Percentiles rank a stretch among this genome's conserved stretches.
phyloP scores from a whole-genome alignment of 768 basidiomycete genomes.

The Lyophyllum atratum region DNA sequence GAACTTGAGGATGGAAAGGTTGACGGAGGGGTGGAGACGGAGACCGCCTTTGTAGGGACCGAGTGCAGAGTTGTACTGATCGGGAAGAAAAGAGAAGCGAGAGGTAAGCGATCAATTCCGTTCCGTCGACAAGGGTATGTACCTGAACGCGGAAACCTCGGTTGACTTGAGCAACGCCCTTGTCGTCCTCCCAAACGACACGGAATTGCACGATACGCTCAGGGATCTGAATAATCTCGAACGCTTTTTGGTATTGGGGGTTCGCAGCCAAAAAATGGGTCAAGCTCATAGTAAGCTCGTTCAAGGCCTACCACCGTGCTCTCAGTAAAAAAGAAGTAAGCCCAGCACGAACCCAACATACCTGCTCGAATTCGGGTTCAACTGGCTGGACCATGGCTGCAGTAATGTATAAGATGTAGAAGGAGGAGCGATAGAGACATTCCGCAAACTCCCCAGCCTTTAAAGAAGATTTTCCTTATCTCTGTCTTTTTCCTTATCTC shows the following conservation, averaged over 20 bases:
- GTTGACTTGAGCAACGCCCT: slow-evolving; percentile 66
- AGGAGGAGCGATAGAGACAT: not conserved
- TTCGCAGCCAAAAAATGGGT: slow-evolving; percentile 64
- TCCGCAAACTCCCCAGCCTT: not conserved
- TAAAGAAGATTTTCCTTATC: slow-evolving; percentile 10
- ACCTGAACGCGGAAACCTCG: slow-evolving; percentile 76
- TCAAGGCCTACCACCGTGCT: slow-evolving; percentile 49
- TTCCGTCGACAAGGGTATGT: slow-evolving; percentile 13
- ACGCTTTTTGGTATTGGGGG: slow-evolving; percentile 67
- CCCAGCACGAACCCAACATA: slow-evolving; percentile 17
- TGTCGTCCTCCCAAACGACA: slow-evolving; percentile 77
- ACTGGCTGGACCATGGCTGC: slow-evolving; percentile 43
- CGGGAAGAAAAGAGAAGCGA: not conserved
- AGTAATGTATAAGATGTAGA: slow-evolving; percentile 1
- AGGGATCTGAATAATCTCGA: slow-evolving; percentile 62
- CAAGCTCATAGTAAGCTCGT: slow-evolving; percentile 66
- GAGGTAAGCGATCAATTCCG: slow-evolving; percentile 4
- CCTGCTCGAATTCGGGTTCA: slow-evolving; percentile 75
- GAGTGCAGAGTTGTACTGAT: slow-evolving; percentile 73
- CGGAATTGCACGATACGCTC: slow-evolving; percentile 68
- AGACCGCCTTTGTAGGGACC: slow-evolving; percentile 82
- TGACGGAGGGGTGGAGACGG: slow-evolving; percentile 77
- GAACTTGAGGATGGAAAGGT: slow-evolving; percentile 84
- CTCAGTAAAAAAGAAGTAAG: too few relatives aligned
- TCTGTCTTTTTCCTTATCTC: slow-evolving; percentile 13